A percentile compares a stretch with the other conserved stretches of the same genome.
These are phyloP conservation scores for Kernera saxatilis DNA, from an alignment of 345 rosid species.

Conservation along the genomic window DNA sequence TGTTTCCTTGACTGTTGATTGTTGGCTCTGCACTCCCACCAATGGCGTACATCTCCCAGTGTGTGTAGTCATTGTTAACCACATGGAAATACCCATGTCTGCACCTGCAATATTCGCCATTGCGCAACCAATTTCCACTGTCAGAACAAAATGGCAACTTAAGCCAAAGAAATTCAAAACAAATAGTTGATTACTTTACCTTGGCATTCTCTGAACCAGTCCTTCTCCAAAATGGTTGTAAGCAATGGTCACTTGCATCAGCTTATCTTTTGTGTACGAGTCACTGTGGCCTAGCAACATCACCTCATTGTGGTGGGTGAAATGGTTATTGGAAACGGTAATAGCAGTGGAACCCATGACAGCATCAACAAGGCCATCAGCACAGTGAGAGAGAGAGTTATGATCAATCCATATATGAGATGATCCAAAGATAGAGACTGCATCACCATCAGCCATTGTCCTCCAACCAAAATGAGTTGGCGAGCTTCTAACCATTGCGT, in stretches of 20 bases:
- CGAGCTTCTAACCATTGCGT: slow-evolving; percentile 88
- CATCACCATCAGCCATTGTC: slow-evolving; percentile 93
- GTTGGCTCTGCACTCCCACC: slow-evolving; percentile 95
- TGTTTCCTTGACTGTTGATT: slow-evolving; percentile 93
- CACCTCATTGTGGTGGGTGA: slow-evolving; percentile 95
- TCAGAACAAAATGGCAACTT: neutral
- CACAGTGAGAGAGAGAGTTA: slow-evolving; percentile 86
- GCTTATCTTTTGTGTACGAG: slow-evolving; percentile 74
- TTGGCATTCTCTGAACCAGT: slow-evolving; percentile 95
- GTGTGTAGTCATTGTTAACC: slow-evolving; percentile 95
- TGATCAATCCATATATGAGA: slow-evolving; percentile 94
- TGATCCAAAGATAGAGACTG: slow-evolving; percentile 76
- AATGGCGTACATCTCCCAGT: slow-evolving; percentile 98
- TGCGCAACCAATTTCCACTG: neutral
- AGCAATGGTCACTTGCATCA: slow-evolving; percentile 92
- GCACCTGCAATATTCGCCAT: slow-evolving; percentile 75
- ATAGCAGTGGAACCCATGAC: slow-evolving; percentile 94
- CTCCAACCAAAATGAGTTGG: slow-evolving; percentile 86
- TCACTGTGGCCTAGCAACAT: slow-evolving; percentile 93
- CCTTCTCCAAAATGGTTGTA: slow-evolving; percentile 95
- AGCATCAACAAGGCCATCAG: slow-evolving; percentile 96
- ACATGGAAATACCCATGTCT: slow-evolving; percentile 96
- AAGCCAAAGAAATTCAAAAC: neutral
- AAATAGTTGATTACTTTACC: slow-evolving; percentile 34
- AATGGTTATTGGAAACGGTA: slow-evolving; percentile 81